Evolutionary conservation across 495 filamentous ascomycete genomes (phyloP).

Genomic region (Apiosordaria backusii): DNA sequence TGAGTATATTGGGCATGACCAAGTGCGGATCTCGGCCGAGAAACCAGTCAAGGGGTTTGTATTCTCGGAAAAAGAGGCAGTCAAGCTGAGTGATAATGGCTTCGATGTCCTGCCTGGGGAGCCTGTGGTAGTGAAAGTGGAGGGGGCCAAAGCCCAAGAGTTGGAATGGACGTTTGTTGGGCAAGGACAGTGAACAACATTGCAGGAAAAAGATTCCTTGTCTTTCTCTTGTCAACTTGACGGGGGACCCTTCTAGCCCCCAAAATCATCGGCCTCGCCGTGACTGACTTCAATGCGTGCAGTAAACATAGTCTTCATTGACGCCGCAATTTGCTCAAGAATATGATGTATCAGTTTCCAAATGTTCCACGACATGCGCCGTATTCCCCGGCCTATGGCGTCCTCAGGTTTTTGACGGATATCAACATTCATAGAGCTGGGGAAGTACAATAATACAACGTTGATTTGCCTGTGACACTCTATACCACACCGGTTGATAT

Average conservation of each 20-base stretch:
- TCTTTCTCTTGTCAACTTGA: no score
- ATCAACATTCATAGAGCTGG: neutral
- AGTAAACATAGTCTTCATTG: no score
- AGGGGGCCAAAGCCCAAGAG: constrained; percentile 17
- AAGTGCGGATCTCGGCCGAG: constrained; percentile 32
- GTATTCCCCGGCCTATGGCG: neutral
- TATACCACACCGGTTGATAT: neutral
- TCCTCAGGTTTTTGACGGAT: neutral
- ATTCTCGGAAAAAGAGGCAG: constrained; percentile 40
- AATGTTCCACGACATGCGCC: neutral
- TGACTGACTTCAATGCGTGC: no score
- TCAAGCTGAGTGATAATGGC: constrained; percentile 45
- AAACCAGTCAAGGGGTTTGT: constrained; percentile 50
- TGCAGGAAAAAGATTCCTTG: no score
- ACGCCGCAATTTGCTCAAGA: neutral
- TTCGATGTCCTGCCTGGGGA: constrained; percentile 47
- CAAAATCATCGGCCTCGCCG: no score
- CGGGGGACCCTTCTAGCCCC: no score
- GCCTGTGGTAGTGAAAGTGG: constrained; percentile 29
- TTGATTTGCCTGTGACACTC: neutral
- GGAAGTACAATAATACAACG: neutral
- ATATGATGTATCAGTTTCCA: neutral
- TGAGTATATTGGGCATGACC: neutral
- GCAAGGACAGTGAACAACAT: neutral
- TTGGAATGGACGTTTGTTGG: constrained; percentile 30